A percentile compares a stretch with the other conserved stretches of the same genome.
phyloP scores from a whole-genome alignment of 2,329 filamentous ascomycete genomes.

The Biscogniauxia marginata region DNA sequence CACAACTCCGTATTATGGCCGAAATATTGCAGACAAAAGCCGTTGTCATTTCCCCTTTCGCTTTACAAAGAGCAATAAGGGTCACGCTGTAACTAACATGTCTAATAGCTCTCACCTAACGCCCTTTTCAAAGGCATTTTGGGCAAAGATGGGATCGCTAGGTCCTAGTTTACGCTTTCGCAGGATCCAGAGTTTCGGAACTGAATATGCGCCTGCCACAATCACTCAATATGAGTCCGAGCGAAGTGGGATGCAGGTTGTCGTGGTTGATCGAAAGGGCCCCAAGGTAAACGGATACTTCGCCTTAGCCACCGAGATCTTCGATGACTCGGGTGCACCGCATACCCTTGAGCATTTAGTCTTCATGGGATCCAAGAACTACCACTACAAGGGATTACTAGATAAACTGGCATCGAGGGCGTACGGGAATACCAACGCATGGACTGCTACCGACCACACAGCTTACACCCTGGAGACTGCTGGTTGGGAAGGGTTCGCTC shows the following conservation, averaged over 20 bases:
- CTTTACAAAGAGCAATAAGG: not conserved
- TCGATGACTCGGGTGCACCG: slow-evolving; percentile 92
- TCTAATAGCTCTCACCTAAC: slow-evolving; percentile 13
- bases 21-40: no score
- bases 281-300: slow-evolving; percentile 97
- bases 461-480: slow-evolving; percentile 94
- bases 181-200: slow-evolving; percentile 79
- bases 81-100: slow-evolving; percentile 9
- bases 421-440: slow-evolving; percentile 93
- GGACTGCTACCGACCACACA: slow-evolving; percentile 95
- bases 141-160: slow-evolving; percentile 54
- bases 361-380: slow-evolving; percentile 90
- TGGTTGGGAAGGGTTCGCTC: slow-evolving; percentile 94
- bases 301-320: slow-evolving; percentile 92
- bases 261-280: slow-evolving; percentile 87
- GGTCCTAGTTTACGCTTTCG: slow-evolving; percentile 64
- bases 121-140: slow-evolving; percentile 19
- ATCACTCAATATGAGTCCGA: slow-evolving; percentile 97
- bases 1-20: no score
- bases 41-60: no score
- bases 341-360: slow-evolving; percentile 81
- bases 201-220: slow-evolving; percentile 83
- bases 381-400: slow-evolving; percentile 90
- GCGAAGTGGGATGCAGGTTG: slow-evolving; percentile 89
- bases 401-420: slow-evolving; percentile 92